Evolutionary conservation across 495 filamentous ascomycete species (phyloP), one percentile per base, ranked within the genome.

Genomic region (Chaetomium fimeti): DNA sequence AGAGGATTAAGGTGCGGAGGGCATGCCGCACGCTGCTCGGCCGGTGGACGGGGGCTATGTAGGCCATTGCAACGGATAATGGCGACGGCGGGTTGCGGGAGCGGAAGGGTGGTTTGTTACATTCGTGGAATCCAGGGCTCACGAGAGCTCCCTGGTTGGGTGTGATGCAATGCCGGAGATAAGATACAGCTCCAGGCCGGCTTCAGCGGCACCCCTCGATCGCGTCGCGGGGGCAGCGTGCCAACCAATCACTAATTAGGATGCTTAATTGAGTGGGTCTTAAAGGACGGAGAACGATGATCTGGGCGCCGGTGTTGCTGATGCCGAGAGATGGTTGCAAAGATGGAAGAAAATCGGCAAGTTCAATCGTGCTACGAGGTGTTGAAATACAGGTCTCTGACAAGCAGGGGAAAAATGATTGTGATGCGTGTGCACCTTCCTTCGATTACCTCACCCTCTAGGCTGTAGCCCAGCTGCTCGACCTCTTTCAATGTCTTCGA

Each of bases 1-100:
- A 81, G 22, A 96, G 78, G 64, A 98, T 85, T 62, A 87, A 84
- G 52, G 92, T 80, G 70, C 88, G 92, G 63, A 98, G 73, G 13
- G 92, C 92, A 83, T 96, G 88, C 45, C 91, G 87, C 62, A 97
- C 87, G 74, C 91, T 95, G 73, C 88, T 96, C 28, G 94, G 89
- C 67, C 89, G 81, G 76, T 98, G 94, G 61, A 99, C 96, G 5
- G 94, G 93, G 65, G 91, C 92, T 64, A 99, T 79, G 70, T 97
- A 99, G 54, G 95, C 89, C 94, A 99, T 99, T 40, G 24, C 58
- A 62, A 58, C 20, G 20, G 61, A 63, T 54, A 64, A 51, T 43
- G 32, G 47, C 62, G 56, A 67, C 55, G 40, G 9, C 20, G 36
- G 42, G 4, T 11, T 57, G 29, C 24, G 7, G 54, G 13, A 29